Percentiles rank a stretch among this genome's conserved stretches.
phyloP scores from a whole-genome alignment of 768 basidiomycete species.

The Lactarius trivialis region DNA sequence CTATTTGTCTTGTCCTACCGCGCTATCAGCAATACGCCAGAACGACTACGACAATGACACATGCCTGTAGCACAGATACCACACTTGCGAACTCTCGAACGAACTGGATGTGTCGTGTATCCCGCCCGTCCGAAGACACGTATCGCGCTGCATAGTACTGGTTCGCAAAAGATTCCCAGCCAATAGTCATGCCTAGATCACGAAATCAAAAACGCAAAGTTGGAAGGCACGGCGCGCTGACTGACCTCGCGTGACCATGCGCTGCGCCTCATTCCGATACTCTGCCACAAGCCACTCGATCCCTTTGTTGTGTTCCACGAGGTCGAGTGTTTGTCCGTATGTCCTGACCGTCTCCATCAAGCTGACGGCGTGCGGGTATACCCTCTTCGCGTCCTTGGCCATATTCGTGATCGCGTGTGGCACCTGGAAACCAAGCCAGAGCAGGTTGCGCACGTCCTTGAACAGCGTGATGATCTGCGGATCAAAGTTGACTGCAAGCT shows the following conservation, averaged over 20 bases:
- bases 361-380: constrained; percentile 97
- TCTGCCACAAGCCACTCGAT: constrained; percentile 95
- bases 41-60: constrained; percentile 5
- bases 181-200: constrained; percentile 77
- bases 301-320: constrained; percentile 84
- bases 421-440: constrained; percentile 95
- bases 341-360: constrained; percentile 99
- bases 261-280: constrained; percentile 86
- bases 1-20: constrained; percentile 87
- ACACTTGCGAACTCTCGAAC: constrained; percentile 93
- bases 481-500: constrained; percentile 95
- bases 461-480: constrained; percentile 97
- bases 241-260: constrained; percentile 86
- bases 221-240: constrained; percentile 5
- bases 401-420: constrained; percentile 92
- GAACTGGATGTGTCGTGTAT: constrained; percentile 88
- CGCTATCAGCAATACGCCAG: background rate
- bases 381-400: constrained; percentile 97
- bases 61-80: constrained; percentile 82
- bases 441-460: constrained; percentile 93
- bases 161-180: constrained; percentile 96
- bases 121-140: constrained; percentile 67
- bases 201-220: background rate
- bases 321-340: constrained; percentile 89
- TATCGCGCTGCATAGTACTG: constrained; percentile 83